These are phyloP conservation scores for Aspergillus persii DNA, from an alignment of 2,329 filamentous ascomycete species.

Conservation along the genomic window DNA sequence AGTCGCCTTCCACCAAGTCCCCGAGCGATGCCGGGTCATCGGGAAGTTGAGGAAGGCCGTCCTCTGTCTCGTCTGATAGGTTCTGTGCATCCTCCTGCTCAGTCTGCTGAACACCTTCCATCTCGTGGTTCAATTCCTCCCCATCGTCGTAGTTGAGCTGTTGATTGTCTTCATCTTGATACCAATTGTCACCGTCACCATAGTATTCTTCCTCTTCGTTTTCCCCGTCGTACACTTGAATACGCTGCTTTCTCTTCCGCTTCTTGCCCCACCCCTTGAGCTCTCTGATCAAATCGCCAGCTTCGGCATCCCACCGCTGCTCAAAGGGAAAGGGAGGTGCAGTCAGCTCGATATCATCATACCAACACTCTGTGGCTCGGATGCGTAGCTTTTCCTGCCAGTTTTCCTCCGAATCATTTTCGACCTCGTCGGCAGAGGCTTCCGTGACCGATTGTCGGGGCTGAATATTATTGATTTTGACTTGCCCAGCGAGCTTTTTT, in stretches of 20 bases:
- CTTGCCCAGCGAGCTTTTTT: conserved; percentile 57
- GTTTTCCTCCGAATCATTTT: conserved; percentile 55
- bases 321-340: conserved; percentile 86
- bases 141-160: conserved; percentile 46
- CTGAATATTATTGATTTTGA: conserved; percentile 44
- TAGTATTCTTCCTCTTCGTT: conserved; percentile 39
- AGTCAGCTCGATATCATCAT: conserved; percentile 65
- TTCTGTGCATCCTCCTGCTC: conserved; percentile 25
- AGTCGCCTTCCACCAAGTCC: conserved; percentile 31
- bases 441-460: conserved; percentile 25
- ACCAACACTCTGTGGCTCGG: conserved; percentile 77
- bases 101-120: conserved; percentile 17
- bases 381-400: conserved; percentile 76
- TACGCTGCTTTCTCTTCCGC: conserved; percentile 52
- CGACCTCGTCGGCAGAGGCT: conserved; percentile 22
- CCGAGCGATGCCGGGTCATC: conserved; percentile 66
- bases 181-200: conserved; percentile 34
- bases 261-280: conserved; percentile 37
- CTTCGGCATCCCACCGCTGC: conserved; percentile 82
- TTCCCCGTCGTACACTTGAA: conserved; percentile 46
- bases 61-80: conserved; percentile 14
- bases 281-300: conserved; percentile 50
- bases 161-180: conserved; percentile 19
- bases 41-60: conserved; percentile 49
- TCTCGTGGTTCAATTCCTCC: conserved; percentile 24